Evolutionary conservation across 1,139 yeast species (phyloP), one percentile per base, ranked within the genome.

Genomic region (Pichia norvegensis): DNA sequence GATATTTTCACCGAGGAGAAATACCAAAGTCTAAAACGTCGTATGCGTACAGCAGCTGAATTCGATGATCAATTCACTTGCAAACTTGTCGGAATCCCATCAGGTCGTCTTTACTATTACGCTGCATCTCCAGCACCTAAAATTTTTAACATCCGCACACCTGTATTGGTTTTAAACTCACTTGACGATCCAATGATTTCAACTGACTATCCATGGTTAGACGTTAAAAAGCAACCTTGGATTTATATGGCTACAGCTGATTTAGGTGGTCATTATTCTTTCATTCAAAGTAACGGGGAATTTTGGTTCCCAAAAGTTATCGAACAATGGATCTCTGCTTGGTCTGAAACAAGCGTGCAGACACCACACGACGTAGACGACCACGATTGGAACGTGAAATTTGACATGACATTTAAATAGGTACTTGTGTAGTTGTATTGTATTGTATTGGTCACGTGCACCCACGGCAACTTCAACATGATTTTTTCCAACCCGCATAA

Each of bases 111-210:
- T 42, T 90, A 90, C 65, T 88, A 88, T 63, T 66, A 79, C 49
- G 74, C 71, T 9, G 90, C 81, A 0, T 78, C 90, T 13, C 81
- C 95, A 1, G 70, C 74, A 8, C 69, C 73, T 48, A 70, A 81
- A 45, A 62, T 85, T 29, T 65, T 69, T 25, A 65, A 72, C 39
- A 76, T 87, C 49, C 68, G 73, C 40, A 77, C 83, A 3, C 97
- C 97, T 29, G 67, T 80, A 29, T 67, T 90, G 47, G 74, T 82
- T 20, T 66, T 90, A 44, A 79, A 81, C 58, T 74, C 96, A 1
- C 65, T 70, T 14, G 97, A 90, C 61, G 97, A 90, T 62, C 97
- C 97, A 5, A 78, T 90, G 46, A 73, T 77, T 19, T 82, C 85
- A 1, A 53, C 60, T 4, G 65, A 73, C 44, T 61, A 76, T 33